phyloP scores from a whole-genome alignment of 352 stramenopile species.

The Pythium sukuiense region DNA sequence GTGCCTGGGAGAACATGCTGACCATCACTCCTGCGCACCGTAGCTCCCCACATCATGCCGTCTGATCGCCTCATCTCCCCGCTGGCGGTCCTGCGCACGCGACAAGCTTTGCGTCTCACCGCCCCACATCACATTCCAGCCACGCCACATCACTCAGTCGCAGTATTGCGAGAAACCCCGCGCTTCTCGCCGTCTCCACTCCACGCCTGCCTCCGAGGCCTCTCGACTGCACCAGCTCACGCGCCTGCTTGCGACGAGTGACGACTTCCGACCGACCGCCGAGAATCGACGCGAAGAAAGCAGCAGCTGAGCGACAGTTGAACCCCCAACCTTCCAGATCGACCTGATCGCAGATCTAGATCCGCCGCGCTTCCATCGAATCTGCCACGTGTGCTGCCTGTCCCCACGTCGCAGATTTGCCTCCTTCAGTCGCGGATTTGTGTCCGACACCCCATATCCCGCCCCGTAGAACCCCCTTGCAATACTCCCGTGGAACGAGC shows the following conservation, averaged over 20 bases:
- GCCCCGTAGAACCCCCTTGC: conserved; percentile 25
- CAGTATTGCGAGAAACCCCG: neutral
- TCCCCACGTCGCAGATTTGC: neutral
- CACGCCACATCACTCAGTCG: neutral
- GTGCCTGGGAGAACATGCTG: conserved; percentile 4
- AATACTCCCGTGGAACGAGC: conserved; percentile 27
- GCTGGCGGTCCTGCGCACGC: neutral
- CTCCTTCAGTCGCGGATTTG: neutral
- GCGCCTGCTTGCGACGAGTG: neutral
- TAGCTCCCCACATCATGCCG: conserved; percentile 9
- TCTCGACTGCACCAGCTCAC: neutral
- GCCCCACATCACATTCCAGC: neutral
- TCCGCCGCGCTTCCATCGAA: neutral
- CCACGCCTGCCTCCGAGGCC: neutral
- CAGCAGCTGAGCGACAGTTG: conserved; percentile 4
- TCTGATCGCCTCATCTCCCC: conserved; percentile 17
- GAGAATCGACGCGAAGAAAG: too few relatives aligned
- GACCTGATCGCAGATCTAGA: neutral
- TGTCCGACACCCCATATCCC: neutral
- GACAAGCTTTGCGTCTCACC: conserved; percentile 7
- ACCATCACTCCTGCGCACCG: conserved; percentile 20
- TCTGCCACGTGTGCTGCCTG: conserved; percentile 9
- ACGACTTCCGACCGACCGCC: neutral
- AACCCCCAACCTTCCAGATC: conserved; percentile 2
- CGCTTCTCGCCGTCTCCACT: neutral